These are phyloP conservation scores for Phytopythium litorale DNA, from an alignment of 352 stramenopile species.

Conservation along the genomic window DNA sequence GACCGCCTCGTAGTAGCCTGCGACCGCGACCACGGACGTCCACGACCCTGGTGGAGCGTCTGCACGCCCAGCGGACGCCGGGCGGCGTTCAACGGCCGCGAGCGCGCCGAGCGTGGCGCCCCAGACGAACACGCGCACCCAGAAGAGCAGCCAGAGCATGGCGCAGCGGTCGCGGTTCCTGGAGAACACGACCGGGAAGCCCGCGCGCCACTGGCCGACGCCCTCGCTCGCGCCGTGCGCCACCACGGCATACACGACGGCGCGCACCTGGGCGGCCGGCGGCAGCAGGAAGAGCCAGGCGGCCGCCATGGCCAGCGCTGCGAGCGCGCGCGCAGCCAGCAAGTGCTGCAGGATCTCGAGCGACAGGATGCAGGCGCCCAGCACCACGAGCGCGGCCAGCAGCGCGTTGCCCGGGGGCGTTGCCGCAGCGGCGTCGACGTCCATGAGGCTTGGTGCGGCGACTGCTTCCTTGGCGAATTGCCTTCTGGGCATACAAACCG, in stretches of 20 bases:
- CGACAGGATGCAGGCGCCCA: slow-evolving; percentile 38
- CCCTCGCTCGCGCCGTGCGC: slow-evolving; percentile 39
- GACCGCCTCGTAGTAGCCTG: slow-evolving; percentile 40
- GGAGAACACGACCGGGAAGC: slow-evolving; percentile 34
- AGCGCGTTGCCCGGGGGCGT: slow-evolving; percentile 11
- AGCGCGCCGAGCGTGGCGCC: slow-evolving; percentile 36
- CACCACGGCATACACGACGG: slow-evolving; percentile 34
- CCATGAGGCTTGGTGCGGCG: background rate
- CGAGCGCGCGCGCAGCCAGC: slow-evolving; percentile 35
- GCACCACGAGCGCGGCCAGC: slow-evolving; percentile 45
- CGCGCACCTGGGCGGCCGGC: slow-evolving; percentile 34
- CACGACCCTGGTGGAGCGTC: background rate
- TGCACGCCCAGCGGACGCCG: background rate
- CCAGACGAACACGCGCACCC: slow-evolving; percentile 64
- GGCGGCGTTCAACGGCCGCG: background rate
- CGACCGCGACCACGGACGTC: background rate
- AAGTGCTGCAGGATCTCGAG: slow-evolving; percentile 62
- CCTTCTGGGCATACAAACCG: slow-evolving; percentile 6
- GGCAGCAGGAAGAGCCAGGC: slow-evolving; percentile 33
- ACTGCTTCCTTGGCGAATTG: slow-evolving; percentile 5
- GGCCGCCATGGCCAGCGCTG: slow-evolving; percentile 29
- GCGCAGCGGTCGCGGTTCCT: slow-evolving; percentile 26
- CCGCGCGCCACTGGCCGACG: slow-evolving; percentile 24
- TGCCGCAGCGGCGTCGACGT: background rate
- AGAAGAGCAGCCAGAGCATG: slow-evolving; percentile 49